Base-by-base conservation (phyloP, 768 basidiomycete species). In the Russula sp. region DNA sequence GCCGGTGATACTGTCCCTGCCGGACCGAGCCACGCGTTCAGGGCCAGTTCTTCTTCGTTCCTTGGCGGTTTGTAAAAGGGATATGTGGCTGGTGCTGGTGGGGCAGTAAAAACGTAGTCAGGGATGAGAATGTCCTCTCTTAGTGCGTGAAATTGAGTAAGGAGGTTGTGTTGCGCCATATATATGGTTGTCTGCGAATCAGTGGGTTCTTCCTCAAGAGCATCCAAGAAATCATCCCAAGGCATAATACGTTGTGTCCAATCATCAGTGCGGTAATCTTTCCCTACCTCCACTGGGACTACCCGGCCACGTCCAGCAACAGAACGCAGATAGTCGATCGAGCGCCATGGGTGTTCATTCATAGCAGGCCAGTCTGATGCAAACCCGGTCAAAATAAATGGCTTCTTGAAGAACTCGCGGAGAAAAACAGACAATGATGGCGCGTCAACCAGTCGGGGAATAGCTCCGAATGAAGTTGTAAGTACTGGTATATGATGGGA, bases 231-330 rank as follows among this genome's bases (percentile, higher is more conserved):
- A 1, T 76, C 78, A 39, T 88, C 84, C 85, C 93, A 97, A 22
- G 71, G 68, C 72, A 97, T 82, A 57, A 98, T 76, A 65, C 74
- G 74, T 71, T 96, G 96, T 1, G 80, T 80, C 97, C 97, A 99
- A 49, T 82, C 81, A 22, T 82, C 81, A 11, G 78, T 75, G 34
- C 90, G 84, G 73, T 98, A 98, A 70, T 94, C 88, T 38, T 73
- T 72, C 14, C 96, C 96, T 18, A 97, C 74, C 73, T 98, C 96
- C 7, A 98, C 86, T 6, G 96, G 97, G 1, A 98, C 88, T 5
- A 91, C 74, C 22, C 97, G 81, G 2, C 89, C 94, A 46, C 82
- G 82, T 14, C 97, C 97, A 2, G 88, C 83, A 0, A 85, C 75
- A 5, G 77, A 75, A 14, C 79, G 78, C 1, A 99, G 80, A 70